These are phyloP conservation scores for Termitomyces sp. DNA, from an alignment of 768 basidiomycete species.

Conservation along the genomic window DNA sequence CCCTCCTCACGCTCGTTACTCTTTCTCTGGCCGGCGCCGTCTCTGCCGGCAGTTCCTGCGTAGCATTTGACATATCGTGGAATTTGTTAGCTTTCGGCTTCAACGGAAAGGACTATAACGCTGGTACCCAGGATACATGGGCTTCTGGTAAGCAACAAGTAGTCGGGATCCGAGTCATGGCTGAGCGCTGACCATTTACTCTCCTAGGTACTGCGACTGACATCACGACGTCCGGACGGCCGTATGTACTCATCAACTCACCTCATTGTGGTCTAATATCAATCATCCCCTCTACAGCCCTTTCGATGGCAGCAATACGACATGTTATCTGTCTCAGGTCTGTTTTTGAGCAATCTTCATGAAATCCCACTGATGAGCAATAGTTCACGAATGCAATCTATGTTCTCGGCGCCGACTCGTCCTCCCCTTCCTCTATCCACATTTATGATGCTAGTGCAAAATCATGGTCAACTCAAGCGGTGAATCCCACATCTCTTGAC, in stretches of 20 bases:
- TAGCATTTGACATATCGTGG: conserved; percentile 77
- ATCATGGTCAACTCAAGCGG: conserved; percentile 76
- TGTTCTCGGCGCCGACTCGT: conserved; percentile 71
- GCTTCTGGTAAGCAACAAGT: conserved; percentile 35
- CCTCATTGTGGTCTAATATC: background rate
- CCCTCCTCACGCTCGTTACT: conserved; percentile 15
- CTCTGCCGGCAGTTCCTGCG: conserved; percentile 39
- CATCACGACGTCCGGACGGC: conserved; percentile 71
- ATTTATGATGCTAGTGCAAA: conserved; percentile 74
- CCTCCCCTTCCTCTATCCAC: conserved; percentile 67
- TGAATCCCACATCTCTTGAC: conserved; percentile 51
- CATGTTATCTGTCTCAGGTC: conserved; percentile 73
- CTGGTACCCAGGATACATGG: conserved; percentile 73
- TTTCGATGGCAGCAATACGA: conserved; percentile 59
- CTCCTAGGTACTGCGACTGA: conserved; percentile 51
- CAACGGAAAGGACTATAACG: conserved; percentile 79
- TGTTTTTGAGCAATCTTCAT: conserved; percentile 4
- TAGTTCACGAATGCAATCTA: conserved; percentile 87
- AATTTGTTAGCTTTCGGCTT: conserved; percentile 87
- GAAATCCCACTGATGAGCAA: background rate
- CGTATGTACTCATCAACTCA: conserved; percentile 45
- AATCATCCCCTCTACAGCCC: conserved; percentile 35
- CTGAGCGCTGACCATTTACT: conserved; percentile 4
- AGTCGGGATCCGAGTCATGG: background rate
- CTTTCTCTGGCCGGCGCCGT: conserved; percentile 16